Evolutionary conservation across 2,329 filamentous ascomycete genomes (phyloP).

Genomic region (Penicillium sp.): DNA sequence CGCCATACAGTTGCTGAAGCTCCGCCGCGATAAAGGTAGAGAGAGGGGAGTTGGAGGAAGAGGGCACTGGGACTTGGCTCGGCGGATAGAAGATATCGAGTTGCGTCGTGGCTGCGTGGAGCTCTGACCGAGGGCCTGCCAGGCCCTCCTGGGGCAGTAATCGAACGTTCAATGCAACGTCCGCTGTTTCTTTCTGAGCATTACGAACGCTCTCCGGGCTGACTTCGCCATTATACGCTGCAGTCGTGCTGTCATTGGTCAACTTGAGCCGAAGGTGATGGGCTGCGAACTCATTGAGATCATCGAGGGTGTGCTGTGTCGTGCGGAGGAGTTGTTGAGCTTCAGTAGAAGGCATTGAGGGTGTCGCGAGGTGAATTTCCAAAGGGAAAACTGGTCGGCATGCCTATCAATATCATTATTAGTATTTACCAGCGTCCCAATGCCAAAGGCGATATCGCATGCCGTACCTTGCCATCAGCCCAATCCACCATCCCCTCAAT

Average conservation of each 20-base stretch:
- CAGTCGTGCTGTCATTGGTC: conserved; percentile 37
- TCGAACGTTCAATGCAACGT: conserved; percentile 67
- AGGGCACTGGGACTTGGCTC: conserved; percentile 64
- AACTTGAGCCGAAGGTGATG: conserved; percentile 76
- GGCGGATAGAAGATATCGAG: conserved; percentile 76
- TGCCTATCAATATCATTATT: conserved; percentile 54
- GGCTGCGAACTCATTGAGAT: conserved; percentile 79
- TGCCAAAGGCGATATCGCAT: neutral
- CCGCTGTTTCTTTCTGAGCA: conserved; percentile 27
- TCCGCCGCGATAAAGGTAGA: conserved; percentile 76
- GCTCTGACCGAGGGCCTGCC: conserved; percentile 57
- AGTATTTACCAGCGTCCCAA: conserved; percentile 1
- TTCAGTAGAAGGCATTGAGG: conserved; percentile 64
- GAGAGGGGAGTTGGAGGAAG: conserved; percentile 68
- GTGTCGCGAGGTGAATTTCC: conserved; percentile 72
- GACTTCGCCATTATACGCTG: conserved; percentile 10
- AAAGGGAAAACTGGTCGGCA: conserved; percentile 88
- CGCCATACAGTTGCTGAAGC: conserved; percentile 73
- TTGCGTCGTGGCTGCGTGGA: conserved; percentile 68
- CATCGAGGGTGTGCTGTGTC: conserved; percentile 84
- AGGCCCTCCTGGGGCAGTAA: conserved; percentile 56
- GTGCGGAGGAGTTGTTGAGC: conserved; percentile 70
- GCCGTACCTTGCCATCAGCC: conserved; percentile 77
- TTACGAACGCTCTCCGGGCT: conserved; percentile 6
- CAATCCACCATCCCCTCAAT: conserved; percentile 84